Evolutionary conservation across 768 basidiomycete genomes (phyloP), one percentile per base, ranked within the genome.

Genomic region (Leccinum disarticulatum): DNA sequence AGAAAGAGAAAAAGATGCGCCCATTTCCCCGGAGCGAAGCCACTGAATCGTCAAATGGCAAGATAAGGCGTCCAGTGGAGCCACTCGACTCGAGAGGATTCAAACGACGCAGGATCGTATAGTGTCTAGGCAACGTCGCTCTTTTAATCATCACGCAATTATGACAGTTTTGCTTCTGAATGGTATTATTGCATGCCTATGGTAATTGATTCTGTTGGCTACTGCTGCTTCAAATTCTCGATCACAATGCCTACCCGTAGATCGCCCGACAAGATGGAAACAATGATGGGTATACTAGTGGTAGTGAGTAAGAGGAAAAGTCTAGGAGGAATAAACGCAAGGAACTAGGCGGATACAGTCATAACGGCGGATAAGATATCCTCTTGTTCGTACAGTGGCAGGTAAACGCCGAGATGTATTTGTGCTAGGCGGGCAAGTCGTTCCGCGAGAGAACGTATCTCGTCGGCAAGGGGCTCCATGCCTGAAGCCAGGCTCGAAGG

Each of bases 1-100:
- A 93, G 73, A 94, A 90, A 73, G 95, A 96, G 79, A 96, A 95
- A 76, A 89, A 84, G 67, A 87, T 82, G 58, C 78, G 93, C 55
- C 95, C 95, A 13, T 88, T 86, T 70, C 69, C 78, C 31, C 67
- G 66, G 56, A 65, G 47, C 27, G 64, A 61, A 61, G 66, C 56
- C 10, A 30, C 15, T 25, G 62, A 64, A 57, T 13, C 57, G 56
- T 30, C 61, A 31, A 17, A 56, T 50, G 58, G 56, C 50, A 64
- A 62, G 53, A 63, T 35, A 55, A 63, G 65, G 50, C 66, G 68
- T 30, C 60, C 65, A 4, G 55, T 55, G 41, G 58, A 52, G 11
- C 19, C 61, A 10, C 50, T 55, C 7, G 66, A 68, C 28, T 49
- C 55, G 11, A 53, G 57, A 28, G 54, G 41, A 13, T 14, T 28